Percentiles rank a stretch among this genome's conserved stretches.
Conservation (phyloP, 495 filamentous ascomycete species). For the Filosporella fistucella region DNA sequence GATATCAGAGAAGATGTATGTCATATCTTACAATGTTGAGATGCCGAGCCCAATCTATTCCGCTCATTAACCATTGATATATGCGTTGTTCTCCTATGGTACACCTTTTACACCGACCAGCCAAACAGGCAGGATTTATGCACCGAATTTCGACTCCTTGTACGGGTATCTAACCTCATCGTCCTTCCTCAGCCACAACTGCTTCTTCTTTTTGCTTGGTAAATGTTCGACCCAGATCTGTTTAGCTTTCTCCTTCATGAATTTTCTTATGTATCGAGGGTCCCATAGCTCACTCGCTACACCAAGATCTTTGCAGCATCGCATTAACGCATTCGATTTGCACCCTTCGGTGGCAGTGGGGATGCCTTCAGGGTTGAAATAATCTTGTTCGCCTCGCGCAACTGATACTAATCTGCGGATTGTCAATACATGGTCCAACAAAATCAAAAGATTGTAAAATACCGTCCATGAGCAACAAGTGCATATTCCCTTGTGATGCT, state of each 20-base stretch:
- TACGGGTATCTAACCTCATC: conserved; percentile 74
- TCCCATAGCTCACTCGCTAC: conserved; percentile 97
- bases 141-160: conserved; percentile 54
- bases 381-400: conserved; percentile 91
- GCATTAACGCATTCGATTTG: conserved; percentile 93
- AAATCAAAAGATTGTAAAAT: conserved; percentile 28
- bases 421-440: background rate
- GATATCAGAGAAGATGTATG: too few species aligned
- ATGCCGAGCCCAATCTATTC: too few species aligned
- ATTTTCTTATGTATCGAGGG: conserved; percentile 79
- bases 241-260: conserved; percentile 54
- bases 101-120: too few species aligned
- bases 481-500: conserved; percentile 94
- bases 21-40: too few species aligned
- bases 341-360: conserved; percentile 97
- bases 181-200: conserved; percentile 85
- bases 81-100: too few species aligned
- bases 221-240: conserved; percentile 83
- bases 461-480: conserved; percentile 85
- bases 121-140: too few species aligned
- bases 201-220: conserved; percentile 78
- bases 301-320: conserved; percentile 96
- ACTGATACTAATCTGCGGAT: conserved; percentile 76
- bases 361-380: conserved; percentile 87
- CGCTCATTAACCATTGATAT: too few species aligned